Percentiles rank a stretch among this genome's conserved stretches.
These are phyloP conservation scores for Vickermania ingenoplastis DNA, from an alignment of 208 protist genomes.

Conservation along the genomic window DNA sequence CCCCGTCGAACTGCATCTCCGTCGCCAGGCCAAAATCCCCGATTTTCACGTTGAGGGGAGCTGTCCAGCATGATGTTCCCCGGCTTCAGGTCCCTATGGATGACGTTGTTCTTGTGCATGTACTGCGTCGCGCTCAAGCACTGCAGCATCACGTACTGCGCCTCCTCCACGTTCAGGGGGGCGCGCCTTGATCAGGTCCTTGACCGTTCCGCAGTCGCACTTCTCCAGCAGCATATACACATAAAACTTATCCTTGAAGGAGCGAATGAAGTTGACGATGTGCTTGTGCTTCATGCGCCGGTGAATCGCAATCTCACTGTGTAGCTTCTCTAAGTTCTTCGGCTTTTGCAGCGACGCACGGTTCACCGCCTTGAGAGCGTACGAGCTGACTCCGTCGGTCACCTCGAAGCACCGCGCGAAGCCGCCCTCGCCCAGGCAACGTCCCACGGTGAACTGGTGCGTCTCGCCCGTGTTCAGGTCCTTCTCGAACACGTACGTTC, in stretches of 20 bases:
- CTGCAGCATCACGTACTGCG: constrained; percentile 81
- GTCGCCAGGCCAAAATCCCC: constrained; percentile 91
- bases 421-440: constrained; percentile 51
- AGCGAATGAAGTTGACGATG: constrained; percentile 48
- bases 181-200: constrained; percentile 36
- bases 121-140: constrained; percentile 76
- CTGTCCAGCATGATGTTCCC: constrained; percentile 87
- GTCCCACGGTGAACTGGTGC: no score
- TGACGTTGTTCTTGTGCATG: constrained; percentile 53
- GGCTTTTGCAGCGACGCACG: constrained; percentile 88
- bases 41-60: constrained; percentile 76
- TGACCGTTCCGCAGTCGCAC: constrained; percentile 35
- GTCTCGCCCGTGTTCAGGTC: no score
- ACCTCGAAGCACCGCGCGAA: constrained; percentile 58
- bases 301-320: constrained; percentile 65
- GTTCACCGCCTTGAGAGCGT: constrained; percentile 66
- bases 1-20: constrained; percentile 11
- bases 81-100: constrained; percentile 87
- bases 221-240: constrained; percentile 55
- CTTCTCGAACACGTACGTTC: no score
- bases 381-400: constrained; percentile 26
- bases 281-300: constrained; percentile 50
- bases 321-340: constrained; percentile 73
- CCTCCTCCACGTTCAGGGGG: constrained; percentile 33
- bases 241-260: constrained; percentile 25